Percentiles rank a stretch among this genome's conserved stretches.
These are phyloP conservation scores for Aspergillus aculeatus DNA, from an alignment of 2,329 filamentous ascomycete genomes.

Conservation along the genomic window DNA sequence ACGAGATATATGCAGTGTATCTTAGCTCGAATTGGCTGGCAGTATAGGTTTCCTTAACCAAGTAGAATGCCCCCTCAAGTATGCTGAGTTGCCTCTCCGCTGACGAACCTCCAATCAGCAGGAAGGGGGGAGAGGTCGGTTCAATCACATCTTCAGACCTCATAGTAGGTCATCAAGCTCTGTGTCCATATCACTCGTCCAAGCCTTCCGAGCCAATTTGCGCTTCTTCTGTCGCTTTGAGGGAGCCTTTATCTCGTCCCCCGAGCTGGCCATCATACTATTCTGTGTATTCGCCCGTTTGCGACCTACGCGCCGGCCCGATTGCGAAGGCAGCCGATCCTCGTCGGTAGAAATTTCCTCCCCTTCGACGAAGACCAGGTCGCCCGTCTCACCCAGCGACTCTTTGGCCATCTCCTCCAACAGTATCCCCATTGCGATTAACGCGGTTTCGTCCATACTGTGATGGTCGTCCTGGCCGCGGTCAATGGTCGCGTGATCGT, in stretches of 20 bases:
- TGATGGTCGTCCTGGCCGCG: constrained; percentile 44
- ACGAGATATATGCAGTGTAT: background rate
- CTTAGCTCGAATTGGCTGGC: background rate
- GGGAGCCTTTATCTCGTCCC: constrained; percentile 17
- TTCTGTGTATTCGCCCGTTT: constrained; percentile 24
- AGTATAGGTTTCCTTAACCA: background rate
- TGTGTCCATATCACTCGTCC: constrained; percentile 24
- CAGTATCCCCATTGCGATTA: constrained; percentile 60
- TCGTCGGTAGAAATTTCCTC: constrained; percentile 32
- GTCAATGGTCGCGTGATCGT: constrained; percentile 39
- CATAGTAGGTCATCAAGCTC: constrained; percentile 18
- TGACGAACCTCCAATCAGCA: background rate
- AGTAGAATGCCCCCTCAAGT: no score
- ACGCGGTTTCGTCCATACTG: constrained; percentile 62
- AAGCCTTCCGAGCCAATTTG: constrained; percentile 19
- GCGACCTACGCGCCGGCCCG: constrained; percentile 10
- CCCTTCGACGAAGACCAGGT: constrained; percentile 57
- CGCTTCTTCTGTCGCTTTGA: constrained; percentile 25
- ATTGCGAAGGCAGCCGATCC: constrained; percentile 11
- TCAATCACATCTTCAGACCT: background rate
- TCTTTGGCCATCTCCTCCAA: constrained; percentile 58
- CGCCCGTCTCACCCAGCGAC: constrained; percentile 56
- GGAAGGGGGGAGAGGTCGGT: background rate
- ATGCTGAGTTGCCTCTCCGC: background rate
- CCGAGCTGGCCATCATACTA: constrained; percentile 23